Evolutionary conservation across 345 rosid genomes (phyloP), one percentile per base, ranked within the genome.

Genomic region (Lepidium aucheri): DNA sequence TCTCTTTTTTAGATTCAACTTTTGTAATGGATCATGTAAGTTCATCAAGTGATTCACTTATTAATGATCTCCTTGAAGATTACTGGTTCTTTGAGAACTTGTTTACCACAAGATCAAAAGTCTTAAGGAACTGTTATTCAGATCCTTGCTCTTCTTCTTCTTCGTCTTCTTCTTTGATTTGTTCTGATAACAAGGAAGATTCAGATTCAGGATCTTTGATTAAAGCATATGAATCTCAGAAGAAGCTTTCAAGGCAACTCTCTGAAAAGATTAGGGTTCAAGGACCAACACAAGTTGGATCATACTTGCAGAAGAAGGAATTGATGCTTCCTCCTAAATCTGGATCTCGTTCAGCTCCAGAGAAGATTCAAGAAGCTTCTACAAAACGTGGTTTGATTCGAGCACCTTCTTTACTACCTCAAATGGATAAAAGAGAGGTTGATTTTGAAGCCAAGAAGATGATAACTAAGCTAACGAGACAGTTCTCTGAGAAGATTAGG

Each of bases 31-130:
- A 73, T 73, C 50, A n/a, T 58, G 55, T 15, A 35, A 65, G 61
- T 66, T 65, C 76, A 16, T 65, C 76, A 16, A 64, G 68, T 60
- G 70, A 70, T 3, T 74, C 67, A 54, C 74, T 69, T 60, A 68
- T 83, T 41, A 79, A 77, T 77, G 77, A 80, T 78, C 94, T 89
- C 8, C 62, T 81, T 49, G 91, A 86, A 35, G 85, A 86, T 33
- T 77, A 75, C 39, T 89, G 96, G 96, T 89, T 86, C 80, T 89
- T 73, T 58, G 80, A 77, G 8, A 82, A 80, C 71, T 66, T 83
- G 70, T 74, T 81, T 36, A 63, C 54, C 11, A 71, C 50, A 15
- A 75, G 60, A 41, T 65, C 80, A 33, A 76, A 57, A 69, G 75
- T 79, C 82, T 58, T 57, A 4, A 84, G 91, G 65, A 59, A 65